Conservation (phyloP, 2,329 filamentous ascomycete species). For the Harringtonia aguacate region DNA sequence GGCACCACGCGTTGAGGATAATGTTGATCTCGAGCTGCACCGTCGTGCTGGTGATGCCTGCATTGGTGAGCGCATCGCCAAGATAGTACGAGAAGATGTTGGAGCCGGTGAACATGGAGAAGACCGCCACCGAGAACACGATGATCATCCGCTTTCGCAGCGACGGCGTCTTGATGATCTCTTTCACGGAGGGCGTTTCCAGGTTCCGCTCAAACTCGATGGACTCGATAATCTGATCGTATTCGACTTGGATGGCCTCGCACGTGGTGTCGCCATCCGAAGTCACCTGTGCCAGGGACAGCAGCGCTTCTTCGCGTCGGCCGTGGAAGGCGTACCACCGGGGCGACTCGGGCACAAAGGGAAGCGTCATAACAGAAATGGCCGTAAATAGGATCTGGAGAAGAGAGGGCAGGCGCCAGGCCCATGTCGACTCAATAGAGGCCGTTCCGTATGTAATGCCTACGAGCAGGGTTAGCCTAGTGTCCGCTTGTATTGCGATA, state of each 20-base stretch:
- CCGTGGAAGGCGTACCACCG: constrained; percentile 8
- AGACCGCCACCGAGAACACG: constrained; percentile 2
- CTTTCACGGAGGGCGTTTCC: neutral
- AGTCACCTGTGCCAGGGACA: constrained; percentile 27
- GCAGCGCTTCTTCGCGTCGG: constrained; percentile 16
- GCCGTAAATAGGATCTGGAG: constrained; percentile 14
- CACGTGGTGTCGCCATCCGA: constrained; percentile 12
- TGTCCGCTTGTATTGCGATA: too few species aligned
- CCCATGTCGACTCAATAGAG: constrained; percentile 7
- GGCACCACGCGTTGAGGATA: constrained; percentile 6
- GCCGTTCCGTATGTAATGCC: constrained; percentile 5
- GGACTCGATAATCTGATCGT: constrained; percentile 8
- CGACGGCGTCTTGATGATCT: neutral
- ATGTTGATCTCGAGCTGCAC: constrained; percentile 6
- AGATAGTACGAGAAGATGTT: constrained; percentile 11
- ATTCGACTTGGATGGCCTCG: constrained; percentile 1
- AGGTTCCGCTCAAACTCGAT: constrained; percentile 1
- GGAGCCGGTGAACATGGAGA: constrained; percentile 4
- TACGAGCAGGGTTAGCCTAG: too few species aligned
- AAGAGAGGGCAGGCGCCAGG: constrained; percentile 13
- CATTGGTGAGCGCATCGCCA: neutral
- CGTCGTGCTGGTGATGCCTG: constrained; percentile 7
- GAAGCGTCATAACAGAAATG: constrained; percentile 15
- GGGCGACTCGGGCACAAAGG: constrained; percentile 9
- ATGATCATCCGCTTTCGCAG: constrained; percentile 2